Conservation (phyloP, 345 rosid species). For the Noccaea caerulescens region DNA sequence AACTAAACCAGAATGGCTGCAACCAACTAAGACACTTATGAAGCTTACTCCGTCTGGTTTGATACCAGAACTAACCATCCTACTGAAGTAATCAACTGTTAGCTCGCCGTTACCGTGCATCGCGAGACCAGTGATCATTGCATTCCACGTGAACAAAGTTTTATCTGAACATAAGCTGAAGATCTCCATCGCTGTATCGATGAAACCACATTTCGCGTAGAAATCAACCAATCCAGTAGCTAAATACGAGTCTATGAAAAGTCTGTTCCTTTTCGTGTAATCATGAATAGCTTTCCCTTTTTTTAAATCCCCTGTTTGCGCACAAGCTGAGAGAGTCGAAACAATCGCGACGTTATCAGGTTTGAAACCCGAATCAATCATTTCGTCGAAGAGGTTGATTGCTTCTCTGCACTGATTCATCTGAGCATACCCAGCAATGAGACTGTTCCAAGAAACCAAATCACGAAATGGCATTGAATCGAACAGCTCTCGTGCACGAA, state of each 20-base stretch:
- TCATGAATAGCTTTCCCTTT: slow-evolving; percentile 59
- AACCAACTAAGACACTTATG: slow-evolving; percentile 67
- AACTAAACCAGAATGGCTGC: slow-evolving; percentile 75
- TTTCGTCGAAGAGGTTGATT: slow-evolving; percentile 51
- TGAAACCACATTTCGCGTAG: slow-evolving; percentile 69
- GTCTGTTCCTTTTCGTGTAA: slow-evolving; percentile 42
- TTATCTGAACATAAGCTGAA: slow-evolving; percentile 54
- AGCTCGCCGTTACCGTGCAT: slow-evolving; percentile 63
- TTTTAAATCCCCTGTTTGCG: slow-evolving; percentile 61
- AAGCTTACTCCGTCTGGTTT: slow-evolving; percentile 64
- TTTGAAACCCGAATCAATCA: slow-evolving; percentile 49
- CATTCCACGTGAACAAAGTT: slow-evolving; percentile 66
- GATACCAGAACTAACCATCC: slow-evolving; percentile 56
- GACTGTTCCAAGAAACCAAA: slow-evolving; percentile 71
- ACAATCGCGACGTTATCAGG: slow-evolving; percentile 68
- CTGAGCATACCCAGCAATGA: slow-evolving; percentile 66
- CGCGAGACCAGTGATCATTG: slow-evolving; percentile 72
- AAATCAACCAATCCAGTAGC: slow-evolving; percentile 71
- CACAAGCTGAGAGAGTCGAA: slow-evolving; percentile 84
- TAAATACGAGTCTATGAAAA: slow-evolving; percentile 59
- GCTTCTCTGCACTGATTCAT: slow-evolving; percentile 51
- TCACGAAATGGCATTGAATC: slow-evolving; percentile 64
- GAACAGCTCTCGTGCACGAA: slow-evolving; percentile 55
- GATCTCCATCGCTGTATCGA: slow-evolving; percentile 51
- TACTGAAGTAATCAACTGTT: slow-evolving; percentile 52